Evolutionary conservation across 345 rosid genomes (phyloP).

Genomic region (Bretschneidera sinensis): DNA sequence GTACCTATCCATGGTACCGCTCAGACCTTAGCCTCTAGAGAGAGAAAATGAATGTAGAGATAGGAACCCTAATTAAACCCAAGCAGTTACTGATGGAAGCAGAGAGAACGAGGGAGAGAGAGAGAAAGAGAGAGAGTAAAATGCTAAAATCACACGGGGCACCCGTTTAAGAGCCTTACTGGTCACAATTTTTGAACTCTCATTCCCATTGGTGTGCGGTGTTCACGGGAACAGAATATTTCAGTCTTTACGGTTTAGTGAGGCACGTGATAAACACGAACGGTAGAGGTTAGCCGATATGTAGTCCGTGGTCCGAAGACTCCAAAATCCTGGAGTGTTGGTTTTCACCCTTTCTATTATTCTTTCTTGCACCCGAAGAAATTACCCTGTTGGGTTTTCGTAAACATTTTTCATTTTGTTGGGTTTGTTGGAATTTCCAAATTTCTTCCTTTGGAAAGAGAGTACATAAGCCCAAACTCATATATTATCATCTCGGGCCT

Average conservation of each 20-base stretch:
- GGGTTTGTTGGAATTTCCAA: too few species aligned
- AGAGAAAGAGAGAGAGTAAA: conserved; percentile 8
- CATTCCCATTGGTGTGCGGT: conserved; percentile 4
- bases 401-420: too few species aligned
- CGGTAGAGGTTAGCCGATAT: not conserved
- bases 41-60: conserved; percentile 10
- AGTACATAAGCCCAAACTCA: too few species aligned
- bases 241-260: not conserved
- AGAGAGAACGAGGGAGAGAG: conserved; percentile 17
- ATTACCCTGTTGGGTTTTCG: too few species aligned
- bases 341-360: too few species aligned
- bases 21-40: conserved; percentile 23
- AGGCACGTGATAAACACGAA: not conserved
- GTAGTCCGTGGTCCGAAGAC: too few species aligned
- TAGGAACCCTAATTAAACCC: conserved; percentile 46
- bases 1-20: conserved; percentile 68
- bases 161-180: not conserved
- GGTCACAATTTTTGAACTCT: not conserved
- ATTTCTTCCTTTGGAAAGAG: too few species aligned
- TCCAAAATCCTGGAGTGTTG: too few species aligned
- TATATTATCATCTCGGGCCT: too few species aligned
- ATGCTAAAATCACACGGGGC: not conserved
- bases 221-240: conserved; percentile 3
- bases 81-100: conserved; percentile 6
- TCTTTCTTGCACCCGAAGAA: too few species aligned